Evolutionary conservation across 192 early-diverging fungal species (phyloP).

Genomic region (Podila epicladia): DNA sequence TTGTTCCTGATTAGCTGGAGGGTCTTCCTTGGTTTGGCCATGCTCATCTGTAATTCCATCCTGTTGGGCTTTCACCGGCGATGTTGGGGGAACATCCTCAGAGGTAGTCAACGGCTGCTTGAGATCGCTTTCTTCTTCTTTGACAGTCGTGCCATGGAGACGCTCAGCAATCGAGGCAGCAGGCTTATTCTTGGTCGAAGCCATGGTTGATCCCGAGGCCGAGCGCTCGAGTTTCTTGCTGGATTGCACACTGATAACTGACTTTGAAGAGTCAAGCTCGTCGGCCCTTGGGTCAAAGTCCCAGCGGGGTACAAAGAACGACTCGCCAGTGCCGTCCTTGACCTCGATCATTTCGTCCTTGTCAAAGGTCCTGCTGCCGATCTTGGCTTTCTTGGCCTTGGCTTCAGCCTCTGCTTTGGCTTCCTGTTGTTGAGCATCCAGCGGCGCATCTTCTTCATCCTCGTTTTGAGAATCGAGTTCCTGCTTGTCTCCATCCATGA

Average conservation of each 20-base stretch:
- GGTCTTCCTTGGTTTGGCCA: not conserved
- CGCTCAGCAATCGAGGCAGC: slow-evolving; percentile 29
- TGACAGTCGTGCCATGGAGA: slow-evolving; percentile 14
- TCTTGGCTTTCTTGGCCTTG: slow-evolving; percentile 37
- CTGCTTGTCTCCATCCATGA: slow-evolving; percentile 30
- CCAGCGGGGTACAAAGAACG: slow-evolving; percentile 51
- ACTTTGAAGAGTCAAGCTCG: slow-evolving; percentile 39
- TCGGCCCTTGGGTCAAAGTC: slow-evolving; percentile 43
- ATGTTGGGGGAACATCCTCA: not conserved
- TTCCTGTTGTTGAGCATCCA: slow-evolving; percentile 1
- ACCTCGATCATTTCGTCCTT: slow-evolving; percentile 54
- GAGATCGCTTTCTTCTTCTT: slow-evolving; percentile 10
- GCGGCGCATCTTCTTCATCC: not conserved
- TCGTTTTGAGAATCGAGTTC: slow-evolving; percentile 28
- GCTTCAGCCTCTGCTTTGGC: slow-evolving; percentile 12
- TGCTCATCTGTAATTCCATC: not conserved
- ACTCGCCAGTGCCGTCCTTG: slow-evolving; percentile 45
- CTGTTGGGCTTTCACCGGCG: not conserved
- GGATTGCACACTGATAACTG: slow-evolving; percentile 44
- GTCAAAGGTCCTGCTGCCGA: slow-evolving; percentile 46
- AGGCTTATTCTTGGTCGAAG: slow-evolving; percentile 19
- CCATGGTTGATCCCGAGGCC: slow-evolving; percentile 14
- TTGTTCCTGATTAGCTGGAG: not conserved
- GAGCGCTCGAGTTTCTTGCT: slow-evolving; percentile 40
- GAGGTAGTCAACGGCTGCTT: not conserved